A percentile compares a stretch with the other conserved stretches of the same genome.
These are phyloP conservation scores for Artomyces pyxidatus DNA, from an alignment of 768 basidiomycete species.

Conservation along the genomic window DNA sequence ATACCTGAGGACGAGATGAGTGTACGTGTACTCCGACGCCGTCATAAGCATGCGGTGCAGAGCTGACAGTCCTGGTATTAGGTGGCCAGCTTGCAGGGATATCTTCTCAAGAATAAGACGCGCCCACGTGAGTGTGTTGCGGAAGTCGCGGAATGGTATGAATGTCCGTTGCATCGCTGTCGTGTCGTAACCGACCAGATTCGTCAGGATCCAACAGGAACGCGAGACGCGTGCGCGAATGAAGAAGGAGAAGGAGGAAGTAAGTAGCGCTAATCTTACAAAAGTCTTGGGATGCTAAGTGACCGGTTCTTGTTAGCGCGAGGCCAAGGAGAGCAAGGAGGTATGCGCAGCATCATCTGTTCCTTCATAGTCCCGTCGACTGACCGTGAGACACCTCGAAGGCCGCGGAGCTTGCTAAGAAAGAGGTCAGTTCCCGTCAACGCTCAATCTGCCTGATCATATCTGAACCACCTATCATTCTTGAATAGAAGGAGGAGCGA, in stretches of 20 bases:
- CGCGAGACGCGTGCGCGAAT: constrained; percentile 79
- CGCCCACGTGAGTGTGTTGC: constrained; percentile 81
- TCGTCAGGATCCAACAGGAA: constrained; percentile 53
- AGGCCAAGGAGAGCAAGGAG: constrained; percentile 76
- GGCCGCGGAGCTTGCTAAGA: constrained; percentile 56
- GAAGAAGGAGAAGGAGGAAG: constrained; percentile 70
- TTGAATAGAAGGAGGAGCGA: constrained; percentile 13
- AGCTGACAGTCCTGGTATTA: constrained; percentile 20
- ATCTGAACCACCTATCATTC: background rate
- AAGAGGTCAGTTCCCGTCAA: constrained; percentile 37
- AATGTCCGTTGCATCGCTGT: constrained; percentile 3
- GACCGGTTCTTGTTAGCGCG: constrained; percentile 39
- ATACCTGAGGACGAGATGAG: constrained; percentile 87
- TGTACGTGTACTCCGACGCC: constrained; percentile 37
- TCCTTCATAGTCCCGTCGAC: no score
- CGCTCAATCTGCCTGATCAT: background rate
- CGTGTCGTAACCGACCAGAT: no score
- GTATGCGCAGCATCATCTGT: no score
- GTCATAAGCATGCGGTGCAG: constrained; percentile 1
- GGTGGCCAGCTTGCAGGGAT: constrained; percentile 82
- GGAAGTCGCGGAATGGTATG: constrained; percentile 66
- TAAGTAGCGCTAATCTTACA: constrained; percentile 16
- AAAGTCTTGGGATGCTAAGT: background rate
- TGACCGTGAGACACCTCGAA: no score
- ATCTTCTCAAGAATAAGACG: constrained; percentile 83